phyloP scores from a whole-genome alignment of 495 filamentous ascomycete species.

The Penicillium egyptiacum region DNA sequence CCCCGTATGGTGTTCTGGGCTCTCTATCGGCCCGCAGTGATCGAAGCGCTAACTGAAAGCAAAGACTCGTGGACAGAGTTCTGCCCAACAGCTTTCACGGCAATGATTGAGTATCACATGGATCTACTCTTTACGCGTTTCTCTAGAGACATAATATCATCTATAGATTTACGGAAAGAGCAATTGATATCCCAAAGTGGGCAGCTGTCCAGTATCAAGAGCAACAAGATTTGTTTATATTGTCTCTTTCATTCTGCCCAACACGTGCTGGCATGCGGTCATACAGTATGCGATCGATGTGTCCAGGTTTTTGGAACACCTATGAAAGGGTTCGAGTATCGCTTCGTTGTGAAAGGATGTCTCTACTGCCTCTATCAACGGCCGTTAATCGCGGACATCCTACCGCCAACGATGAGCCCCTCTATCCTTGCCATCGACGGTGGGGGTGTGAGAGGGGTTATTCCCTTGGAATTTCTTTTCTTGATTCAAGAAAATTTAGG shows the following conservation, averaged over 20 bases:
- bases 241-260: conserved; percentile 28
- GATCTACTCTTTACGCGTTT: too few species aligned
- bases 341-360: conserved; percentile 22
- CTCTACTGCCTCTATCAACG: conserved; percentile 20
- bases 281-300: conserved; percentile 35
- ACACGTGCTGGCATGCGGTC: conserved; percentile 29
- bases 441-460: conserved; percentile 32
- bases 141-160: too few species aligned
- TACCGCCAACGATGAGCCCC: conserved; percentile 35
- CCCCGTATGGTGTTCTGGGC: too few species aligned
- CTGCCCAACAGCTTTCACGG: too few species aligned
- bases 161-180: too few species aligned
- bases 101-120: too few species aligned
- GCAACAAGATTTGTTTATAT: conserved; percentile 32
- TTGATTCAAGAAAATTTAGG: conserved; percentile 33
- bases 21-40: too few species aligned
- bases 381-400: conserved; percentile 23
- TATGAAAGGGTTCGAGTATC: conserved; percentile 17
- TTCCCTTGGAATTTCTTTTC: conserved; percentile 35
- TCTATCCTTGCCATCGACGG: conserved; percentile 39
- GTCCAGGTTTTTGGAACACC: conserved; percentile 26
- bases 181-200: too few species aligned
- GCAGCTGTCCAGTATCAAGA: too few species aligned
- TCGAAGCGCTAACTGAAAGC: too few species aligned
- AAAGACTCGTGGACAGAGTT: too few species aligned